Percentiles rank a stretch among this genome's conserved stretches.
phyloP scores from a whole-genome alignment of 176 grass and related monocot species.

The Ensete glaucum region DNA sequence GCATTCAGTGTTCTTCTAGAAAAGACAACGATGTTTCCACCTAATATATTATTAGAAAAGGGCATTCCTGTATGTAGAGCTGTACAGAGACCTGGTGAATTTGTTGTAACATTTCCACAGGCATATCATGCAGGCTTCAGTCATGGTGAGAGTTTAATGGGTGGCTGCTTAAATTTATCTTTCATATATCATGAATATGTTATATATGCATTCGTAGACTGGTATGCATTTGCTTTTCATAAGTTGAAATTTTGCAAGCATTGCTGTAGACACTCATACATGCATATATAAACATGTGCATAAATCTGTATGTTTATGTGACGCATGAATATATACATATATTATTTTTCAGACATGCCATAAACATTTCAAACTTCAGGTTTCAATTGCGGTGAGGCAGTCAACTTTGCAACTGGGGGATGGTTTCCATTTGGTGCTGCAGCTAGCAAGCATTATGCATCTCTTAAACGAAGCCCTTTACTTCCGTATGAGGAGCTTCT shows the following conservation, averaged over 20 bases:
- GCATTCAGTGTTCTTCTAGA: constrained; percentile 84
- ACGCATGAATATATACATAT: neutral
- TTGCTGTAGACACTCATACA: neutral
- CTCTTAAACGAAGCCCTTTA: constrained; percentile 57
- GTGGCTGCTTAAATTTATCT: neutral
- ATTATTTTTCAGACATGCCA: constrained; percentile 18
- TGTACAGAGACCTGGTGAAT: constrained; percentile 86
- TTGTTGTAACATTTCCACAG: constrained; percentile 88
- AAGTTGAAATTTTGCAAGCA: neutral
- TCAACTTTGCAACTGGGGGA: constrained; percentile 60
- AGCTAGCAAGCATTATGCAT: constrained; percentile 51
- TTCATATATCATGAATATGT: neutral
- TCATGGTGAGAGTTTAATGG: constrained; percentile 48
- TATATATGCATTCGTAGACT: neutral
- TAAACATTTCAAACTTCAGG: constrained; percentile 33
- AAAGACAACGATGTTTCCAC: constrained; percentile 98
- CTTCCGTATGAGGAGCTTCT: constrained; percentile 83
- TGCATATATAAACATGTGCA: neutral
- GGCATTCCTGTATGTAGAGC: constrained; percentile 84
- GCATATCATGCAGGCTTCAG: constrained; percentile 93
- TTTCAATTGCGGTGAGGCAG: constrained; percentile 83
- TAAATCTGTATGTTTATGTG: neutral
- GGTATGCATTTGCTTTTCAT: neutral
- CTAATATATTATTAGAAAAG: constrained; percentile 66
- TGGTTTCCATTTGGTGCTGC: constrained; percentile 57